A percentile compares a stretch with the other conserved stretches of the same genome.
phyloP scores from a whole-genome alignment of 2,329 filamentous ascomycete genomes.

The Colletotrichum cereale region DNA sequence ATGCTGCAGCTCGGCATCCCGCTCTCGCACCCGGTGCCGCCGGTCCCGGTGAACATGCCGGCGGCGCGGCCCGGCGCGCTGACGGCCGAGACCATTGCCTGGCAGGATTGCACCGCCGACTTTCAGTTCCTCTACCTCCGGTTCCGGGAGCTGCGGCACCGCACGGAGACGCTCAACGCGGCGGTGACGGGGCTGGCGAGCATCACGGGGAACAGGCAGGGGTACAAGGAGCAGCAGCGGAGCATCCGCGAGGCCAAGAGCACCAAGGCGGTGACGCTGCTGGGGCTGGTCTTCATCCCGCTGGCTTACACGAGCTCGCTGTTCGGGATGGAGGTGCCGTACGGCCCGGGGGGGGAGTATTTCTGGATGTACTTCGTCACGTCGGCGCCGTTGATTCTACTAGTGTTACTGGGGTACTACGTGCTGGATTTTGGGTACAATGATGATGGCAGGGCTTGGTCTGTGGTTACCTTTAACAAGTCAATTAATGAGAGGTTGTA shows the following conservation, averaged over 20 bases:
- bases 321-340: slow-evolving; percentile 44
- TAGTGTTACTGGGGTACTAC: slow-evolving; percentile 41
- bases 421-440: slow-evolving; percentile 44
- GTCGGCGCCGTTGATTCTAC: slow-evolving; percentile 41
- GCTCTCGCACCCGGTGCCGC: slow-evolving; percentile 30
- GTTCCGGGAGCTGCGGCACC: slow-evolving; percentile 43
- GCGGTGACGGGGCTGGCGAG: slow-evolving; percentile 44
- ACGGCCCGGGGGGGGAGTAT: slow-evolving; percentile 36
- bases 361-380: slow-evolving; percentile 44
- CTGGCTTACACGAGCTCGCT: slow-evolving; percentile 42
- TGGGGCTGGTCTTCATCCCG: slow-evolving; percentile 45
- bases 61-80: background rate
- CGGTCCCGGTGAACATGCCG: background rate
- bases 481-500: slow-evolving; percentile 13
- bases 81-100: slow-evolving; percentile 21
- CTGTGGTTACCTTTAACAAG: slow-evolving; percentile 34
- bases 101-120: slow-evolving; percentile 42
- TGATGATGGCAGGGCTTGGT: slow-evolving; percentile 43
- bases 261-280: slow-evolving; percentile 44
- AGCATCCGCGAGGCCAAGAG: slow-evolving; percentile 45
- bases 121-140: slow-evolving; percentile 43
- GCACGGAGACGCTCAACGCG: slow-evolving; percentile 43
- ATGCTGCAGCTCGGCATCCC: slow-evolving; percentile 46
- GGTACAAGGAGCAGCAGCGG: slow-evolving; percentile 43
- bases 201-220: slow-evolving; percentile 45